A percentile compares a stretch with the other conserved stretches of the same genome.
These are phyloP conservation scores for Austropuccinia psidii DNA, from an alignment of 1,284 basidiomycete genomes.

Conservation along the genomic window DNA sequence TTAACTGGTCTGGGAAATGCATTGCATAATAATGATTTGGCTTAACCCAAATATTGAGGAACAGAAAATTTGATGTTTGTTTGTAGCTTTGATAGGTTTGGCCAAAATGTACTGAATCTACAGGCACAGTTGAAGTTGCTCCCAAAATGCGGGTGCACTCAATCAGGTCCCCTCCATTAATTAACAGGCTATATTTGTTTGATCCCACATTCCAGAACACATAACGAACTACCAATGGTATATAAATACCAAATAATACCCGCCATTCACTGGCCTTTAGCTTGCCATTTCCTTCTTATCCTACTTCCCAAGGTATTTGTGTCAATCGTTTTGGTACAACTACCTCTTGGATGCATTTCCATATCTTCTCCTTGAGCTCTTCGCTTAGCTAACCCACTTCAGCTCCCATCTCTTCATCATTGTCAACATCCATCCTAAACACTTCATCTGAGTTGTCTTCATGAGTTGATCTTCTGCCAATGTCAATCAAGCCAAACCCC, in stretches of 20 bases:
- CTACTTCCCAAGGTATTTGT: background rate
- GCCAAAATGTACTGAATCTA: no score
- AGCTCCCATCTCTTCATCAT: background rate
- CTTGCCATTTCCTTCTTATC: background rate
- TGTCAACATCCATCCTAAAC: no score
- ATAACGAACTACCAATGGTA: background rate
- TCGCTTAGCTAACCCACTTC: background rate
- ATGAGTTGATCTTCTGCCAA: no score
- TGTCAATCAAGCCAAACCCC: no score
- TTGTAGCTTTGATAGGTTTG: background rate
- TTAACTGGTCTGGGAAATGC: background rate
- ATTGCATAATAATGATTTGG: background rate
- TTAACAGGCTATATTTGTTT: background rate
- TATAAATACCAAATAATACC: background rate
- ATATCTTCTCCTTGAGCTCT: no score
- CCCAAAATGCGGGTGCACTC: background rate
- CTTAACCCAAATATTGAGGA: background rate
- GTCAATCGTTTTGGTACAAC: background rate
- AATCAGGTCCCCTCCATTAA: background rate
- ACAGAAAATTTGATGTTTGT: background rate
- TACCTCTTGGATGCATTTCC: background rate
- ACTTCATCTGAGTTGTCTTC: no score
- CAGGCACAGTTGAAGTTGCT: no score
- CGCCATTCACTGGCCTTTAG: constrained; percentile 1
- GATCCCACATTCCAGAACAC: background rate